phyloP scores from a whole-genome alignment of 768 basidiomycete species.

The Trametes sanguinea region DNA sequence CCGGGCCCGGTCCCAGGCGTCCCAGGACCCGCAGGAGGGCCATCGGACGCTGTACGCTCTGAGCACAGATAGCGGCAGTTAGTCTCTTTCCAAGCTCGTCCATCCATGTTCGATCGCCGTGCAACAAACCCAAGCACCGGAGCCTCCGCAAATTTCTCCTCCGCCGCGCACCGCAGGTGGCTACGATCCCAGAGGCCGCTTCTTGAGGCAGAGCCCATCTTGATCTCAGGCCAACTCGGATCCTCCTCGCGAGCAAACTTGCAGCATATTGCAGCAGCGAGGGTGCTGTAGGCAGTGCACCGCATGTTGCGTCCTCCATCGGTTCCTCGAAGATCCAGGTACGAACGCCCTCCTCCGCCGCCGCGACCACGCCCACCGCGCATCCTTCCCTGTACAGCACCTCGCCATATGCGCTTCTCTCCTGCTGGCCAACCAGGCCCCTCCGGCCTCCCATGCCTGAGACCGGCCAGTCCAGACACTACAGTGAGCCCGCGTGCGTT shows the following conservation, averaged over 20 bases:
- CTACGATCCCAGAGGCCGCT: not conserved
- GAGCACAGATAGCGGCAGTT: not conserved
- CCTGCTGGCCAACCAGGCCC: too few species aligned
- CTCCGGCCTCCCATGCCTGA: too few species aligned
- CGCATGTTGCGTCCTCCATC: constrained; percentile 1
- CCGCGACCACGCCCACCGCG: too few species aligned
- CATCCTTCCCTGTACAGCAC: too few species aligned
- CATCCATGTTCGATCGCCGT: not conserved
- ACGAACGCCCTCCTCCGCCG: not conserved
- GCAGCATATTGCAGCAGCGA: not conserved
- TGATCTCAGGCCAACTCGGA: not conserved
- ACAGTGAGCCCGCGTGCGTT: too few species aligned
- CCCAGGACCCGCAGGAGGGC: not conserved
- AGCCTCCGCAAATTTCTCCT: not conserved
- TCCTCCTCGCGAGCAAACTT: not conserved
- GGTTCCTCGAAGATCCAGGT: constrained; percentile 6
- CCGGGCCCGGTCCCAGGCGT: too few species aligned
- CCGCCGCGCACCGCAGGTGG: too few species aligned
- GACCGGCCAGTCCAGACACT: too few species aligned
- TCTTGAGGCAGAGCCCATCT: not conserved
- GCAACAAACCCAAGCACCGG: not conserved
- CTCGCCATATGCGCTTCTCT: too few species aligned
- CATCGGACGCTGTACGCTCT: not conserved
- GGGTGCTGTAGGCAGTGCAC: not conserved
- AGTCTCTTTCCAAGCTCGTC: not conserved